Percentiles rank a stretch among this genome's conserved stretches.
Conservation (phyloP, 768 basidiomycete species). For the Pleurotus giganteus region DNA sequence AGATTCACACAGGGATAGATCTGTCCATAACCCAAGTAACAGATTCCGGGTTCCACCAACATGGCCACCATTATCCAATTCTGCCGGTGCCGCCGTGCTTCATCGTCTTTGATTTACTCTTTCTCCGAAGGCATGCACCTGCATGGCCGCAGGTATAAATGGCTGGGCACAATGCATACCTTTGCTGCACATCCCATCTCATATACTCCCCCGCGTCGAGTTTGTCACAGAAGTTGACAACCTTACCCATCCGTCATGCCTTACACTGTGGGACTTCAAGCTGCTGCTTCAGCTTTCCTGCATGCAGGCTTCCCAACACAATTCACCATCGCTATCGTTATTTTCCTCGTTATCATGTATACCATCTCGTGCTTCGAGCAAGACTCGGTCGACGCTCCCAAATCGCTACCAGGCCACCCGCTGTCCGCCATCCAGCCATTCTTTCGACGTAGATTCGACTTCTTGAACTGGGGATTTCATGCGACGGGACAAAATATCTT, state of each 20-base stretch:
- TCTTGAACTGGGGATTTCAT: constrained; percentile 69
- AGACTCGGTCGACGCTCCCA: constrained; percentile 50
- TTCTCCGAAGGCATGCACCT: constrained; percentile 7
- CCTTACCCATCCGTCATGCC: constrained; percentile 41
- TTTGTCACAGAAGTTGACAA: constrained; percentile 23
- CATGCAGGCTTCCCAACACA: constrained; percentile 49
- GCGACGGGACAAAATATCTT: constrained; percentile 64
- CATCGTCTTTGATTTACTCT: constrained; percentile 6
- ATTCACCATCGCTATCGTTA: constrained; percentile 45
- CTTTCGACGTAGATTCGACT: constrained; percentile 69
- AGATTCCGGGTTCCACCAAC: constrained; percentile 7
- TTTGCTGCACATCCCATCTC: constrained; percentile 9
- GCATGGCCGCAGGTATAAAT: constrained; percentile 11
- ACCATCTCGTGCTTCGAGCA: constrained; percentile 45
- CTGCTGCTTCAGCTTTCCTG: constrained; percentile 47
- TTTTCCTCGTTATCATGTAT: constrained; percentile 44
- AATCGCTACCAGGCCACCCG: constrained; percentile 54
- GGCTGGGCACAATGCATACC: constrained; percentile 4
- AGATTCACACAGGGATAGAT: constrained; percentile 1
- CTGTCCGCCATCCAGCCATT: constrained; percentile 63
- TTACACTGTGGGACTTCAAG: constrained; percentile 47
- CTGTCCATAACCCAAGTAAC: constrained; percentile 1
- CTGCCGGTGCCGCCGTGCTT: constrained; percentile 7
- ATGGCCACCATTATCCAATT: constrained; percentile 5
- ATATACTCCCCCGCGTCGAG: not conserved